Conservation (phyloP, 176 grass and related monocot species). For the Phyllostachys edulis region DNA sequence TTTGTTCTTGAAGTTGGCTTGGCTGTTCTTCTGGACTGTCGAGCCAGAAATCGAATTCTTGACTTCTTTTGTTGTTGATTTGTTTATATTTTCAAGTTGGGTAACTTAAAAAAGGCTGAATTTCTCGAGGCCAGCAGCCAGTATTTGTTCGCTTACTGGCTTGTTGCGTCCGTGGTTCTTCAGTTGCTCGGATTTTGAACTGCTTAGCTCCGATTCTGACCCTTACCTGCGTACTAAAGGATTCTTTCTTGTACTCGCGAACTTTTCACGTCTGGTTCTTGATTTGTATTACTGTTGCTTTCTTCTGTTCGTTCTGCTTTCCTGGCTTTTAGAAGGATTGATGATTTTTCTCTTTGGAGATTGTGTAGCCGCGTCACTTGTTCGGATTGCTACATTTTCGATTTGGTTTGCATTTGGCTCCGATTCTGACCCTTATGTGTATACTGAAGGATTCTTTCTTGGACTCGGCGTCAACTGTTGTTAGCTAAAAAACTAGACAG, state of each 20-base stretch:
- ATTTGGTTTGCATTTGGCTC: background rate
- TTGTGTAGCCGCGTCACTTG: background rate
- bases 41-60: background rate
- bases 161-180: background rate
- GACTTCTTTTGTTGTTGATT: background rate
- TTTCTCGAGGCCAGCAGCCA: background rate
- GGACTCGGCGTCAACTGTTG: too few species aligned
- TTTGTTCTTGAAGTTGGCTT: background rate
- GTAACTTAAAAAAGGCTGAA: background rate
- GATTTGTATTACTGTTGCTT: background rate
- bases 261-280: background rate
- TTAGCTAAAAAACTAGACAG: too few species aligned
- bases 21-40: background rate
- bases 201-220: background rate
- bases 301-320: background rate
- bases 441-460: too few species aligned
- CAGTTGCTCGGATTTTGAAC: conserved; percentile 8
- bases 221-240: background rate
- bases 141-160: background rate
- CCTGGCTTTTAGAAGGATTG: background rate
- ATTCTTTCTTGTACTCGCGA: background rate
- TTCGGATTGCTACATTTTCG: conserved; percentile 5
- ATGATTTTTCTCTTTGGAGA: background rate
- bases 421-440: too few species aligned
- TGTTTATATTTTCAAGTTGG: background rate